A percentile compares a stretch with the other conserved stretches of the same genome.
These are phyloP conservation scores for Fimicolochytrium jonesii DNA, from an alignment of 192 early-diverging fungal genomes.

Conservation along the genomic window DNA sequence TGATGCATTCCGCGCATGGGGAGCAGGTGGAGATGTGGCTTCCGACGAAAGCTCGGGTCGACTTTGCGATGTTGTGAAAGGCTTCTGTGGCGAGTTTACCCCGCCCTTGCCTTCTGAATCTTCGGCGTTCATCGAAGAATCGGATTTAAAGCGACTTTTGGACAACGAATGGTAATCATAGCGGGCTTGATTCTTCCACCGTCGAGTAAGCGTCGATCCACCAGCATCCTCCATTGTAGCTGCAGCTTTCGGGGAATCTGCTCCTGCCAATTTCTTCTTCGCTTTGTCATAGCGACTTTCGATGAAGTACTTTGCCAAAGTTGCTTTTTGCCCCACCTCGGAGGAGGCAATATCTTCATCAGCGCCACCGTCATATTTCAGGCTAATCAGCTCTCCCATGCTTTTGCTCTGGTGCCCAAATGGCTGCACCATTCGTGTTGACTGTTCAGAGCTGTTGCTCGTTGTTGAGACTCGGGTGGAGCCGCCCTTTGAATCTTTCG, in stretches of 20 bases:
- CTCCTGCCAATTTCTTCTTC: neutral
- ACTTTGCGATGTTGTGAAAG: too few species aligned
- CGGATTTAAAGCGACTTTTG: conserved; percentile 3
- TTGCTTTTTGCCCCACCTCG: conserved; percentile 15
- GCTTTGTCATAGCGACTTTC: conserved; percentile 15
- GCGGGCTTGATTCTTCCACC: conserved; percentile 18
- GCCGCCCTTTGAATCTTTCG: too few species aligned
- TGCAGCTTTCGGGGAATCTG: neutral
- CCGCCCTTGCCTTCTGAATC: too few species aligned
- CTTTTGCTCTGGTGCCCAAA: neutral
- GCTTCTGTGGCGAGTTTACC: too few species aligned
- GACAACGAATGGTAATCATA: conserved; percentile 20
- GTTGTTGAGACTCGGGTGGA: too few species aligned
- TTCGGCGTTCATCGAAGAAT: neutral
- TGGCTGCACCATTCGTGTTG: too few species aligned
- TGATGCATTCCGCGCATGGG: neutral
- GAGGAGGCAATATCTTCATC: neutral
- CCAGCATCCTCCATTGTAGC: neutral
- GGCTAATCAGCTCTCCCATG: conserved; percentile 1
- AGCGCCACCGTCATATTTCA: too few species aligned
- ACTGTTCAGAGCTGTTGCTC: too few species aligned
- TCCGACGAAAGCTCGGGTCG: too few species aligned
- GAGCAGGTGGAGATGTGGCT: neutral
- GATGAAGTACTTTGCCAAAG: conserved; percentile 25
- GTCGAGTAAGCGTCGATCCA: neutral